Evolutionary conservation across 1,284 basidiomycete species (phyloP), one percentile per base, ranked within the genome.

Genomic region (Moniliella sp.): DNA sequence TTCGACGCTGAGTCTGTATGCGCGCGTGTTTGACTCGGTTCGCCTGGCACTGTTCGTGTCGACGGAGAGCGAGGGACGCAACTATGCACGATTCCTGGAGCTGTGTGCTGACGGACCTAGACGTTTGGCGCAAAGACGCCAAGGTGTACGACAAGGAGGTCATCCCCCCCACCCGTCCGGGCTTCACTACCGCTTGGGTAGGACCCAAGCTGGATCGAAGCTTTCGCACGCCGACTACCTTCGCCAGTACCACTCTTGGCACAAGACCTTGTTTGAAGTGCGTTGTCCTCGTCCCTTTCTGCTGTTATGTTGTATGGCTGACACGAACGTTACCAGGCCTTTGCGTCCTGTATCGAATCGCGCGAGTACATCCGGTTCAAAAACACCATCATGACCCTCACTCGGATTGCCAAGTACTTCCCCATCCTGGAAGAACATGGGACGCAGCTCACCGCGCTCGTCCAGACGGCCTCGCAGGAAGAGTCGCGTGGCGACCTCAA

Each of bases 1-100:
- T 58, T 74, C 77, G 18, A 84, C 83, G 0, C 62, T 91, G 7
- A 71, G 83, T 73, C 66, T 88, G 16, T 73, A 91, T 33, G 74
- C 76, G 18, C 77, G 83, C 39, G 8, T 57, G 34, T 37, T 41
- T 11, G 52, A 55, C 27, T 49, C 56, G 27, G 46, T 50, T 7
- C 76, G 79, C 27, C 74, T 76, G 4, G 70, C 84, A 5, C 68
- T 94, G 15, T 91, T 86, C 58, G 77, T 79, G 1, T 86, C 81
- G 48, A 91, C 83, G 33, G 88, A 91, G 64, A 82, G 81, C 48
- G 88, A 99, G 63, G 84, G 83, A 5, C 73, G 78, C 35, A 97
- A 93, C 62, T 86, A 86, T 53, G 84, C 48, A n/a, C 38, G 51
- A 11, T 91, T 88, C 63, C 64, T 94, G 18, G 66, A 72, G 16